These are phyloP conservation scores for Polyplosphaeria fusca DNA, from an alignment of 495 filamentous ascomycete genomes.

Conservation along the genomic window DNA sequence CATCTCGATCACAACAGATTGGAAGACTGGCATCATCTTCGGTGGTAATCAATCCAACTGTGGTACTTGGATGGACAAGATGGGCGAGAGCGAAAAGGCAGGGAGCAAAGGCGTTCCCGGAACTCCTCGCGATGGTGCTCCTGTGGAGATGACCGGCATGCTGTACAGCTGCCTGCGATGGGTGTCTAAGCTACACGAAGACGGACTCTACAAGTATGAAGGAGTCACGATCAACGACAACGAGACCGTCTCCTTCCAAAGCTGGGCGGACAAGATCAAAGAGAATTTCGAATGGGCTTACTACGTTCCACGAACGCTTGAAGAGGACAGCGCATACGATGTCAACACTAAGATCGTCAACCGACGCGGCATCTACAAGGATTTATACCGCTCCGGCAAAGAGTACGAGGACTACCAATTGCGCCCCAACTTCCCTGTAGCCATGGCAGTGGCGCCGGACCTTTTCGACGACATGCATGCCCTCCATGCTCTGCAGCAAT, in stretches of 20 bases:
- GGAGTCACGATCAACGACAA: slow-evolving; percentile 64
- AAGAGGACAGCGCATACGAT: slow-evolving; percentile 71
- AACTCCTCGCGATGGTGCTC: slow-evolving; percentile 91
- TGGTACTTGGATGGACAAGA: slow-evolving; percentile 99
- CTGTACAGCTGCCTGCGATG: slow-evolving; percentile 84
- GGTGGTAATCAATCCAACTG: slow-evolving; percentile 94
- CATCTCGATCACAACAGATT: slow-evolving; percentile 85
- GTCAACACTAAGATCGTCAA: slow-evolving; percentile 76
- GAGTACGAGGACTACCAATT: slow-evolving; percentile 98
- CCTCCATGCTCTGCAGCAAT: slow-evolving; percentile 69
- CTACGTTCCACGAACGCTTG: slow-evolving; percentile 67
- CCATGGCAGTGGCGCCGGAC: slow-evolving; percentile 88
- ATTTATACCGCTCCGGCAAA: slow-evolving; percentile 86
- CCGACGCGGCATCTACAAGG: slow-evolving; percentile 95
- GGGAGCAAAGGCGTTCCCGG: slow-evolving; percentile 92
- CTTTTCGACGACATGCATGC: slow-evolving; percentile 79
- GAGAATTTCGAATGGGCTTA: slow-evolving; percentile 86
- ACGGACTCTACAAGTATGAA: slow-evolving; percentile 65
- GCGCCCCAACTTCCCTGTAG: slow-evolving; percentile 88
- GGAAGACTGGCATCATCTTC: slow-evolving; percentile 88
- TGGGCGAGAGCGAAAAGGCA: slow-evolving; percentile 94
- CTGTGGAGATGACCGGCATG: slow-evolving; percentile 90
- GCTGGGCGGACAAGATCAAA: slow-evolving; percentile 82
- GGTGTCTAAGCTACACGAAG: slow-evolving; percentile 62
- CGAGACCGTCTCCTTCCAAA: slow-evolving; percentile 64